phyloP scores from a whole-genome alignment of 1,139 yeast species.

The Protomyces macrosporus region DNA sequence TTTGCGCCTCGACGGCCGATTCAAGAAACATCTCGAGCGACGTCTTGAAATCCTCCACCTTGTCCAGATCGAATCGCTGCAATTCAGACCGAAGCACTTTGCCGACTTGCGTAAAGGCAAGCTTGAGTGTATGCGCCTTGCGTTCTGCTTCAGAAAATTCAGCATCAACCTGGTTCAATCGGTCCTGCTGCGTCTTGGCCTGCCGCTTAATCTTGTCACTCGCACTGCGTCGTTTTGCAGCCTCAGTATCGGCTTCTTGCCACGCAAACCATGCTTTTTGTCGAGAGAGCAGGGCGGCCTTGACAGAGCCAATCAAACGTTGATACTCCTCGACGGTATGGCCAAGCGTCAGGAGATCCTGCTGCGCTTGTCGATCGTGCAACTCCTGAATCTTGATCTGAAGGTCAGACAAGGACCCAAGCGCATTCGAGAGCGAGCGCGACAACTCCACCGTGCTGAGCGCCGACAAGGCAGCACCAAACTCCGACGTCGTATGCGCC shows the following conservation, averaged over 20 bases:
- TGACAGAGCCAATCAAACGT: slow-evolving; percentile 69
- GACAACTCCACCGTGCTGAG: slow-evolving; percentile 73
- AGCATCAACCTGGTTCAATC: slow-evolving; percentile 49
- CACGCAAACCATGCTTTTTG: slow-evolving; percentile 61
- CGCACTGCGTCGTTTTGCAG: slow-evolving; percentile 45
- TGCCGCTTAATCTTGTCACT: slow-evolving; percentile 54
- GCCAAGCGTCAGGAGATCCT: slow-evolving; percentile 81
- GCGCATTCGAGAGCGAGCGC: slow-evolving; percentile 56
- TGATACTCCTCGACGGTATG: slow-evolving; percentile 83
- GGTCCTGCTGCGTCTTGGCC: slow-evolving; percentile 60
- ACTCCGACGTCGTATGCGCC: slow-evolving; percentile 52
- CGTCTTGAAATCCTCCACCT: slow-evolving; percentile 78
- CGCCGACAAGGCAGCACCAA: slow-evolving; percentile 50
- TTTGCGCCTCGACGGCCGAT: slow-evolving; percentile 85
- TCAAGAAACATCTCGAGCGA: slow-evolving; percentile 88
- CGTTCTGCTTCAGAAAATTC: slow-evolving; percentile 58
- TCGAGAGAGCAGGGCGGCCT: slow-evolving; percentile 70
- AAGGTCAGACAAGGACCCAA: slow-evolving; percentile 63
- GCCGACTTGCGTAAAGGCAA: slow-evolving; percentile 57
- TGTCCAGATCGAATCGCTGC: slow-evolving; percentile 64
- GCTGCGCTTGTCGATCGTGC: slow-evolving; percentile 71
- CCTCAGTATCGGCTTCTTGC: slow-evolving; percentile 50
- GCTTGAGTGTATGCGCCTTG: slow-evolving; percentile 53
- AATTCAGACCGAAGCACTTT: slow-evolving; percentile 65
- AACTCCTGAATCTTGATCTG: slow-evolving; percentile 68